phyloP scores from a whole-genome alignment of 139 green algal species.

The Deuterostichococcus epilithicus region DNA sequence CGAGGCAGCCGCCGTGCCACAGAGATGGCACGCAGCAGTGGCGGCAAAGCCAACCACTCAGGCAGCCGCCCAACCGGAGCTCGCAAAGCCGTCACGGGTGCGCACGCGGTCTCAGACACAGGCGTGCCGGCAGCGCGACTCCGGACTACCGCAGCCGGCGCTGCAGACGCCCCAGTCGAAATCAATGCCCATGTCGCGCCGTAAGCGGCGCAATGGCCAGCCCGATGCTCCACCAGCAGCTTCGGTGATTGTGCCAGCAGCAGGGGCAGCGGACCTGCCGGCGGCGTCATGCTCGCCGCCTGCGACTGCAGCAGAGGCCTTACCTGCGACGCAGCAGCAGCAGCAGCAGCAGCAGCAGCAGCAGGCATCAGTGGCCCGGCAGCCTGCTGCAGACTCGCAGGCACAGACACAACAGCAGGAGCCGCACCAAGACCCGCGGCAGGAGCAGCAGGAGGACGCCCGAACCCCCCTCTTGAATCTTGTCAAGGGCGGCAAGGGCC shows the following conservation, averaged over 20 bases:
- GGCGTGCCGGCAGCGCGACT: not conserved
- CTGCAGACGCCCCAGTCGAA: no score
- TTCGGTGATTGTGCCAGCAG: no score
- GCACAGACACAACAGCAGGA: not conserved
- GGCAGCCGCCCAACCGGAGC: not conserved
- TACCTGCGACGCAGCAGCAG: not conserved
- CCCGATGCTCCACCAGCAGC: not conserved
- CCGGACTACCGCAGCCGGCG: no score
- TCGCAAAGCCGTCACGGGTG: not conserved
- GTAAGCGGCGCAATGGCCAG: not conserved
- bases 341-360: not conserved
- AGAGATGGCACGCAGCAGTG: no score
- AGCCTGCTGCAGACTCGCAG: no score
- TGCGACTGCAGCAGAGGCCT: not conserved
- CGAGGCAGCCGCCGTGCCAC: no score
- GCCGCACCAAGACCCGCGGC: no score
- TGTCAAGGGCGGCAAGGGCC: no score
- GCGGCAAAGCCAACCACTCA: no score
- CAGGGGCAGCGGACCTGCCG: not conserved
- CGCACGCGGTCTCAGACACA: not conserved
- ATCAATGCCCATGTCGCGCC: no score
- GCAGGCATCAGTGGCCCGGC: not conserved
- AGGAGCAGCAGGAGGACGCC: not conserved
- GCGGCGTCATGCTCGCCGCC: no score
- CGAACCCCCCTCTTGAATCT: no score